Conservation (phyloP, 2,329 filamentous ascomycete species). For the Cercospora zeina region DNA sequence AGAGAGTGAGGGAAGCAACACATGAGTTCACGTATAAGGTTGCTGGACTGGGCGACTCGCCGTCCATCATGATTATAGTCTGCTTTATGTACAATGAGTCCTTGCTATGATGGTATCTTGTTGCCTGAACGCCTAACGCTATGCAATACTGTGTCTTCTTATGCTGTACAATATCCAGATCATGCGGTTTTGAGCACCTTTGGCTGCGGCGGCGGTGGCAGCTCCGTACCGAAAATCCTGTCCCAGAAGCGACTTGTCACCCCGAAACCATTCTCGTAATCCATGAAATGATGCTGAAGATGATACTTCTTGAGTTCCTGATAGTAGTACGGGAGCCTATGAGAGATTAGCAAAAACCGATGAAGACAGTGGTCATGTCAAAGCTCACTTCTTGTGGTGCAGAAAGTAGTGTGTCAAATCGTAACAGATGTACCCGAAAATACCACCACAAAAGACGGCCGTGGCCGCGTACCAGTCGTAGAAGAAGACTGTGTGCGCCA, state of each 20-base stretch:
- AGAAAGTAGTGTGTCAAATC: slow-evolving; percentile 98
- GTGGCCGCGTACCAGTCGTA: slow-evolving; percentile 82
- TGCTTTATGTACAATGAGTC: slow-evolving; percentile 20
- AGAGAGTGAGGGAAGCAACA: neutral
- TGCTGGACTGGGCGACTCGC: neutral
- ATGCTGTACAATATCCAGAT: slow-evolving; percentile 18
- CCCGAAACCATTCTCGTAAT: slow-evolving; percentile 96
- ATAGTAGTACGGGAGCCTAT: slow-evolving; percentile 79
- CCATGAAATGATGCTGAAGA: slow-evolving; percentile 93
- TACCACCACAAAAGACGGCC: slow-evolving; percentile 80
- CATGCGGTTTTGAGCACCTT: slow-evolving; percentile 52
- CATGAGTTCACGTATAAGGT: neutral
- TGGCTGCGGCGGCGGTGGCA: slow-evolving; percentile 54
- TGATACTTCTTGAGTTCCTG: slow-evolving; percentile 95
- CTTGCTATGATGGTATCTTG: slow-evolving; percentile 23
- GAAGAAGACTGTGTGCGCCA: slow-evolving; percentile 78
- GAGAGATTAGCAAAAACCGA: slow-evolving; percentile 17
- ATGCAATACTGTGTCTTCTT: slow-evolving; percentile 13
- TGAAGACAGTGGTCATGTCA: neutral
- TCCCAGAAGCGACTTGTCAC: slow-evolving; percentile 98
- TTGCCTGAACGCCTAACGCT: slow-evolving; percentile 17
- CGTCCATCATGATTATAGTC: slow-evolving; percentile 18
- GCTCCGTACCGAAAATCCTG: slow-evolving; percentile 82
- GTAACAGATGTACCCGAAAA: slow-evolving; percentile 95
- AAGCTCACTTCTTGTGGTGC: slow-evolving; percentile 78